Evolutionary conservation across 2,329 filamentous ascomycete species (phyloP), one percentile per base, ranked within the genome.

Genomic region (Cladorrhinum sp.): DNA sequence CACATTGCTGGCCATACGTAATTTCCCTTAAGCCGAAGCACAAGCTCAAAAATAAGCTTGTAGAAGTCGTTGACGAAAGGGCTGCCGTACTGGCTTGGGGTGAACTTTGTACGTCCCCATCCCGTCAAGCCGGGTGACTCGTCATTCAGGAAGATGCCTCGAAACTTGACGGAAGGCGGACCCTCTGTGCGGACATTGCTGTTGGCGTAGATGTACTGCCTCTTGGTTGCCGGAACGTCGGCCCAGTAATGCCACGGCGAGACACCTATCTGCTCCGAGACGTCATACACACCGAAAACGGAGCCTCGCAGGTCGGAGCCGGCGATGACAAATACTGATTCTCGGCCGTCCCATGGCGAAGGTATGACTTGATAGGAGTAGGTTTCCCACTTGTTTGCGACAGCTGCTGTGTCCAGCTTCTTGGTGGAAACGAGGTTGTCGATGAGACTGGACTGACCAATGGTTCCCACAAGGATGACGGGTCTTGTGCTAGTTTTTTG

Each of bases 231-330:
- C 1, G 81, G 76, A 1, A 83, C 79, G 65, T 86, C 83, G 10
- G 83, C 83, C 74, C 79, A 85, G 74, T 76, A 85, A 69, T 85
- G 76, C 81, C 81, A 85, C 25, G 83, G 83, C 2, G 82, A 85
- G 4, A 85, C 81, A 24, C 83, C 83, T 57, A 85, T 85, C 64
- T 85, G 80, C 66, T 85, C 81, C 0, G 82, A 82, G 29, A 86
- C 68, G 61, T 81, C 80, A 70, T 86, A 86, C 23, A 84, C 72
- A 22, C 82, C 83, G 62, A 81, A 86, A 36, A 85, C 81, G 1
- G 81, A 77, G 25, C 83, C 83, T 61, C 83, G 76, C 53, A 80
- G 78, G 69, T 86, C 83, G 65, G 78, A 81, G n/a, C 79, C 82
- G 56, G 78, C 78, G 70, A 86, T 82, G 20, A 83, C 79, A 29